These are phyloP conservation scores for Elsinoe necatrix DNA, from an alignment of 2,329 filamentous ascomycete genomes.

Conservation along the genomic window DNA sequence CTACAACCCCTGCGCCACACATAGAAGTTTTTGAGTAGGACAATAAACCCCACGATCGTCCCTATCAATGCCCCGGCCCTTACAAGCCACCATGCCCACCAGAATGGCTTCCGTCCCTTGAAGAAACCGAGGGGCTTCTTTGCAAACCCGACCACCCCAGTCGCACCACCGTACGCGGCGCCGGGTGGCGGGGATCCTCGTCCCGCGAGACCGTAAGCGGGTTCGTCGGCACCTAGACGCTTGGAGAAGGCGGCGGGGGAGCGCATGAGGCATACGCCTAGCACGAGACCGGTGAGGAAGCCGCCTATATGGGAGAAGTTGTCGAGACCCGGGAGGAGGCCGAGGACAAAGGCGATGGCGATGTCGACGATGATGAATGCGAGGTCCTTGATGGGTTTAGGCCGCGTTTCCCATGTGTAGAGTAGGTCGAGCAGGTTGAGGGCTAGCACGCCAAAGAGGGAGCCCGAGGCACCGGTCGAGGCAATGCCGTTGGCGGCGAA, in stretches of 20 bases:
- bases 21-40: slow-evolving; percentile 89
- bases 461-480: slow-evolving; percentile 78
- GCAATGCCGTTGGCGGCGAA: slow-evolving; percentile 74
- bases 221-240: slow-evolving; percentile 59
- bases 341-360: slow-evolving; percentile 81
- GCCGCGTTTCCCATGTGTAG: slow-evolving; percentile 81
- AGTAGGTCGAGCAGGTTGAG: slow-evolving; percentile 80
- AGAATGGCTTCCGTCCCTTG: slow-evolving; percentile 81
- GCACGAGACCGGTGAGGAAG: slow-evolving; percentile 80
- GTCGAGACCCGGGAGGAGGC: slow-evolving; percentile 83
- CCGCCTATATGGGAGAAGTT: slow-evolving; percentile 98
- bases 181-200: slow-evolving; percentile 24
- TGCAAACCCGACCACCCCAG: slow-evolving; percentile 36
- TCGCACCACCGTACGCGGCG: slow-evolving; percentile 4
- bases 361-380: slow-evolving; percentile 80
- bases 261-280: slow-evolving; percentile 80
- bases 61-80: slow-evolving; percentile 67
- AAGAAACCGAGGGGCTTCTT: slow-evolving; percentile 63
- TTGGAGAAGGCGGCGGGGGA: slow-evolving; percentile 74
- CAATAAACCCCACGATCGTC: slow-evolving; percentile 76
- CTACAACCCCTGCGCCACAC: slow-evolving; percentile 62
- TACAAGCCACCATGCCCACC: slow-evolving; percentile 97
- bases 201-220: slow-evolving; percentile 63
- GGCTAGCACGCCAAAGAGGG: slow-evolving; percentile 85
- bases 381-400: slow-evolving; percentile 71